Base-by-base conservation (phyloP, 176 grass and related monocot genomes). In the Zea luxurians region DNA sequence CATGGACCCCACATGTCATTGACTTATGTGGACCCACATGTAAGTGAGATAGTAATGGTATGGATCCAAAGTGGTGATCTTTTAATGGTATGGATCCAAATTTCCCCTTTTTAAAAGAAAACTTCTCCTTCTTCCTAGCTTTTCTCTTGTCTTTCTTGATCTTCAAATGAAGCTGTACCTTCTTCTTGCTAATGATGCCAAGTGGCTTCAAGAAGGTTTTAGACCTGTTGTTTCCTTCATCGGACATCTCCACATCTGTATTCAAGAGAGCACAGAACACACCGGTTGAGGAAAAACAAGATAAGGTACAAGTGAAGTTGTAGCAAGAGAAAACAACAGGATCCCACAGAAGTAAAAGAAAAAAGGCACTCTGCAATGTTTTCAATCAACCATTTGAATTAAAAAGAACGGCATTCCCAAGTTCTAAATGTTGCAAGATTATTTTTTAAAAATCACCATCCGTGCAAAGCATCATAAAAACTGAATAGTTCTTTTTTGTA, bases 131-230 rank as follows among this genome's bases (percentile, higher is more conserved):
- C 62, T 92, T 90, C 67, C 82, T 92, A 35, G 86, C 89, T 77
- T 73, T 86, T 70, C 80, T 94, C 70, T 87, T 84, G 18, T 88
- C 87, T 68, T 97, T 94, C 89, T 90, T 93, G 40, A 93, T 76
- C 83, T 92, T 94, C 59, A 97, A 73, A 54, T 83, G 67, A 45
- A 90, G 91, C 18, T 90, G 86, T 11, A 97, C 71, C 65, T 92
- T 93, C 61, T 92, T 97, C 91, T 97, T 97, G 65, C 91, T 86
- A 73, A 97, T 92, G 47, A 73, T 89, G 35, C 91, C 89, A 9
- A 84, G 78, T 42, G 94, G 89, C 43, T 97, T 97, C 70, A 97
- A 86, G 2, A 84, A 59, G 55, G 85, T 82, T 64, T 78, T 75
- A 0, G 82, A 71, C 65, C 47, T 87, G 27, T 57, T 66, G 53